Evolutionary conservation across 2,329 filamentous ascomycete species (phyloP), one percentile per base, ranked within the genome.

Genomic region (Teratosphaeria gauchensis): DNA sequence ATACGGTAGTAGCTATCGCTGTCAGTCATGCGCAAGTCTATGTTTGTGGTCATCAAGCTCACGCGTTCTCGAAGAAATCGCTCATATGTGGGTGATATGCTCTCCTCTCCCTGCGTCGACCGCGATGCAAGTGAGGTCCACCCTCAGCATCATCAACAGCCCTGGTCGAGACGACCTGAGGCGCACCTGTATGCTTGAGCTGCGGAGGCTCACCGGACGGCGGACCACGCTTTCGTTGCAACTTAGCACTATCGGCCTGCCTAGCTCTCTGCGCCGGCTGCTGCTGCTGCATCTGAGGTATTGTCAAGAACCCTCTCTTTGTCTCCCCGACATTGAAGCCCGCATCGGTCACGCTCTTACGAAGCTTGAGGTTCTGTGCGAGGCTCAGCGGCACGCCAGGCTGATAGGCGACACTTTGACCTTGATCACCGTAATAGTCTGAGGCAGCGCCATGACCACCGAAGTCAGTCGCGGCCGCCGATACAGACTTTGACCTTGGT

Each of bases 401-500:
- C 68, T 86, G 84, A 2, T 74, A 68, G 11, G 72, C 68, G 5
- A 86, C 82, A 24, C 82, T 84, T 66, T 85, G 73, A 8, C 83
- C 83, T 62, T 82, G 78, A 65, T 86, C 83, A 55, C 78, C 78
- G 67, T 85, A 86, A 69, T 83, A 86, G 51, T 83, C 81, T 28
- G 66, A 64, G n/a, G 84, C 78, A 2, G 83, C 83, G 51, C 83
- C 84, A 58, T 78, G 76, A 7, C 42, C 33, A 12, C 19, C 24
- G 28, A 31, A 53, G 19, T 33, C n/a, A 6, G 48, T 51, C 28
- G 55, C 56, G 35, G 53, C 46, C 55, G 38, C 42, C 1, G 55
- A 42, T 28, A 30, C 12, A 14, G 42, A 46, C 33, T 46, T 53
- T 8, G 38, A 30, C 53, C 33, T 19, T 28, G 19, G n/a, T n/a